Evolutionary conservation across 2,329 filamentous ascomycete genomes (phyloP).

Genomic region (Aspergillus eucalypticola): DNA sequence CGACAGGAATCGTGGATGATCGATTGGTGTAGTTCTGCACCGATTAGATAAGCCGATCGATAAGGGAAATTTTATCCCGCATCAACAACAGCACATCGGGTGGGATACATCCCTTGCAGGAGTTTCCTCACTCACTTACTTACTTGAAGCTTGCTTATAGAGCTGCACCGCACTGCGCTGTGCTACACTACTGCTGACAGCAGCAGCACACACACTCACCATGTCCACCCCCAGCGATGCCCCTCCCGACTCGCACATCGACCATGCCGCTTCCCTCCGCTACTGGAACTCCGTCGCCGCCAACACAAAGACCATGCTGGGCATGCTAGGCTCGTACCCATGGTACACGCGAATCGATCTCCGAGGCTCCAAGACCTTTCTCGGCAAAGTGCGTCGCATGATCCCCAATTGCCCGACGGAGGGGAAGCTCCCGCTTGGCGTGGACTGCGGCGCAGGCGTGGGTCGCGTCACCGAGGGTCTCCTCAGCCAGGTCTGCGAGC

Average conservation of each 20-base stretch:
- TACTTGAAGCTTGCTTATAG: background rate
- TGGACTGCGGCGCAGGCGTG: conserved; percentile 69
- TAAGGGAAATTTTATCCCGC: background rate
- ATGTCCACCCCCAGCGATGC: background rate
- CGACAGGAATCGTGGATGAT: background rate
- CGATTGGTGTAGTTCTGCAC: conserved; percentile 1
- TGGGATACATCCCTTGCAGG: background rate
- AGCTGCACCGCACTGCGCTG: background rate
- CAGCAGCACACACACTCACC: background rate
- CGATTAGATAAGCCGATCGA: conserved; percentile 6
- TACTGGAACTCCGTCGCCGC: conserved; percentile 38
- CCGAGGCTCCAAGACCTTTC: conserved; percentile 66
- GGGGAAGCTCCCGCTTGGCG: conserved; percentile 40
- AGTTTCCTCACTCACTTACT: background rate
- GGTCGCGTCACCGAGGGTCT: conserved; percentile 79
- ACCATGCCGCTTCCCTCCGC: conserved; percentile 37
- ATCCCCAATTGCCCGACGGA: conserved; percentile 15
- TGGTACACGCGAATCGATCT: conserved; percentile 70
- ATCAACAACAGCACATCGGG: background rate
- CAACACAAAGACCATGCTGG: conserved; percentile 56
- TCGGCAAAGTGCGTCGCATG: conserved; percentile 60
- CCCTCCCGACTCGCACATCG: conserved; percentile 28
- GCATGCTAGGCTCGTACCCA: conserved; percentile 67
- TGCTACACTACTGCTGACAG: too few species aligned
- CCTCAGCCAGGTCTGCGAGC: conserved; percentile 66